Conservation (phyloP, 2,329 filamentous ascomycete species). For the Hawksworthiomyces lignivorus region DNA sequence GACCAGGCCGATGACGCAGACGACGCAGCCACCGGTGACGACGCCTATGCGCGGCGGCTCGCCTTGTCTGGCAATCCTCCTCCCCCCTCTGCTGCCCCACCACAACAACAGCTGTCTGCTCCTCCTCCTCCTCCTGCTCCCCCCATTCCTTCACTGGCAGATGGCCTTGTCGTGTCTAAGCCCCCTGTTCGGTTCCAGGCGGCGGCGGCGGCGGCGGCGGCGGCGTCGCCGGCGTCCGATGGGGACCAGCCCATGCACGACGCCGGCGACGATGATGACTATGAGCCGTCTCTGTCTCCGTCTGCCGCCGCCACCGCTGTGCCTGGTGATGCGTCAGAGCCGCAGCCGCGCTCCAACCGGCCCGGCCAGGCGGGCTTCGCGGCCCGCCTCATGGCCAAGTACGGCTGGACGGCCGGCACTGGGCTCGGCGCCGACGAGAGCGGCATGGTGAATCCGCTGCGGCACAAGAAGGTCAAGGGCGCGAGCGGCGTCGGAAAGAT, state of each 20-base stretch:
- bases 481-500: slow-evolving; percentile 25
- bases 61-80: slow-evolving; percentile 40
- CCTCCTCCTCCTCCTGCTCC: slow-evolving; percentile 25
- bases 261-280: slow-evolving; percentile 5
- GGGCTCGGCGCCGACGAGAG: slow-evolving; percentile 76
- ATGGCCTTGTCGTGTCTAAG: slow-evolving; percentile 61
- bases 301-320: too few relatives aligned
- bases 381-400: slow-evolving; percentile 81
- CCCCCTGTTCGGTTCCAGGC: slow-evolving; percentile 66
- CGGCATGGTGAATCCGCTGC: slow-evolving; percentile 78
- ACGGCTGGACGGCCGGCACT: slow-evolving; percentile 83
- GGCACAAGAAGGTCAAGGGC: slow-evolving; percentile 79
- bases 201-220: slow-evolving; percentile 25
- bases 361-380: slow-evolving; percentile 82
- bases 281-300: slow-evolving; percentile 15
- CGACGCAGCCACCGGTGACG: slow-evolving; percentile 58
- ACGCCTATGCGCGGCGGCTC: slow-evolving; percentile 58
- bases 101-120: slow-evolving; percentile 13
- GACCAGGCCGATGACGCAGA: neutral
- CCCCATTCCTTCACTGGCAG: slow-evolving; percentile 15
- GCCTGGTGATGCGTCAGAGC: too few relatives aligned
- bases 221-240: slow-evolving; percentile 28
- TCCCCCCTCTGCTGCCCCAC: neutral
- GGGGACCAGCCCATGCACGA: slow-evolving; percentile 22
- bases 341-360: slow-evolving; percentile 44